phyloP scores from a whole-genome alignment of 2,329 filamentous ascomycete genomes.

The Neofusicoccum kwambonambiense region DNA sequence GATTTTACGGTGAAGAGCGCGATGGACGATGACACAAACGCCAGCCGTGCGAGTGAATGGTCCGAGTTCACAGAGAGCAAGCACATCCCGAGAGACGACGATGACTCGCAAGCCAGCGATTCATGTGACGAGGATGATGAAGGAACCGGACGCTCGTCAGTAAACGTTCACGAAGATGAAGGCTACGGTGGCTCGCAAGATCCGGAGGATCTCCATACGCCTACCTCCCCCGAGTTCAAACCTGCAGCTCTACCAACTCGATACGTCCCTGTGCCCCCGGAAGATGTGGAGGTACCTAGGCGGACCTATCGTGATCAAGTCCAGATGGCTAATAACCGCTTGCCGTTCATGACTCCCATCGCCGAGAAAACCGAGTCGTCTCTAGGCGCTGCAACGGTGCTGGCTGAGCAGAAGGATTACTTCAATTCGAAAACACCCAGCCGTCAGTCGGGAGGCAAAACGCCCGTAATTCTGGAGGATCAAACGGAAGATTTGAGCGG shows the following conservation, averaged over 20 bases:
- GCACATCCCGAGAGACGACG: constrained; percentile 57
- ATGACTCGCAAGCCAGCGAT: constrained; percentile 32
- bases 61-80: constrained; percentile 79
- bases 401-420: constrained; percentile 53
- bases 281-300: constrained; percentile 79
- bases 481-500: constrained; percentile 61
- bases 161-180: constrained; percentile 23
- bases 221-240: constrained; percentile 31
- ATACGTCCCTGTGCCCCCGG: constrained; percentile 78
- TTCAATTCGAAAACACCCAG: constrained; percentile 75
- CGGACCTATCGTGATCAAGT: constrained; percentile 78
- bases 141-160: background rate
- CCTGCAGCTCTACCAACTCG: constrained; percentile 48
- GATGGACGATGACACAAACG: constrained; percentile 31
- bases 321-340: constrained; percentile 79
- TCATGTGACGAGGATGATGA: constrained; percentile 32
- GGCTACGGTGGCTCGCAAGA: constrained; percentile 32
- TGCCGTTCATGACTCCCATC: constrained; percentile 99
- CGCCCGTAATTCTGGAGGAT: constrained; percentile 41
- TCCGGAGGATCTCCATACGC: constrained; percentile 46
- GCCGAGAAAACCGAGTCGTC: constrained; percentile 93
- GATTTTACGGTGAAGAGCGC: constrained; percentile 50
- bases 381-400: constrained; percentile 52
- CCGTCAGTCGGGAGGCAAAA: constrained; percentile 48
- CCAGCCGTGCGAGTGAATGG: constrained; percentile 69